Percentiles rank a stretch among this genome's conserved stretches.
phyloP scores from a whole-genome alignment of 2,329 filamentous ascomycete genomes.

The Epichloe glyceriae region DNA sequence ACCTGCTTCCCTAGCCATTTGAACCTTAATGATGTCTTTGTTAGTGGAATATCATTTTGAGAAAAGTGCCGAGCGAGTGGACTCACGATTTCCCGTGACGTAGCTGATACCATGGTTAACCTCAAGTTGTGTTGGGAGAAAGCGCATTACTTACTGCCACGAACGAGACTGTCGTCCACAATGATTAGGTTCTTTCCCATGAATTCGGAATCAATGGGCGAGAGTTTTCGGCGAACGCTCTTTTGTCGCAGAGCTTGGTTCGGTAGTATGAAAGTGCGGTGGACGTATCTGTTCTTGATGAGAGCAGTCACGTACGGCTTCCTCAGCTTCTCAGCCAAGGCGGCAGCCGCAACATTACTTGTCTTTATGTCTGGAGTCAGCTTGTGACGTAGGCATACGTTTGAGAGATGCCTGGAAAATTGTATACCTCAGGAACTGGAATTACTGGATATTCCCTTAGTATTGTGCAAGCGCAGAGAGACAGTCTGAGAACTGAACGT shows the following conservation, averaged over 20 bases:
- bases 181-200: slow-evolving; percentile 65
- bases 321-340: slow-evolving; percentile 59
- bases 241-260: slow-evolving; percentile 47
- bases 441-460: slow-evolving; percentile 38
- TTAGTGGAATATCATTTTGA: not conserved
- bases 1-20: slow-evolving; percentile 73
- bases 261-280: slow-evolving; percentile 9
- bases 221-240: slow-evolving; percentile 80
- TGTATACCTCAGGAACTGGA: slow-evolving; percentile 44
- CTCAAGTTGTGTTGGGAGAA: slow-evolving; percentile 17
- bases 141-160: slow-evolving; percentile 27
- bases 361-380: slow-evolving; percentile 35
- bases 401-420: not conserved
- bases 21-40: slow-evolving; percentile 13
- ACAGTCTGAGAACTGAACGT: slow-evolving; percentile 5
- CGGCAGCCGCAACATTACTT: slow-evolving; percentile 66
- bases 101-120: slow-evolving; percentile 4
- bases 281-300: slow-evolving; percentile 53
- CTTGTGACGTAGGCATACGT: not conserved
- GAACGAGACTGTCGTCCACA: slow-evolving; percentile 82
- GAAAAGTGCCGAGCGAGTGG: too few relatives aligned
- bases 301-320: slow-evolving; percentile 74
- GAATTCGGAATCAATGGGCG: slow-evolving; percentile 77
- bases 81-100: slow-evolving; percentile 13
- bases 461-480: too few relatives aligned